A percentile compares a stretch with the other conserved stretches of the same genome.
phyloP scores from a whole-genome alignment of 208 protist species.

The Leishmania lainsoni region DNA sequence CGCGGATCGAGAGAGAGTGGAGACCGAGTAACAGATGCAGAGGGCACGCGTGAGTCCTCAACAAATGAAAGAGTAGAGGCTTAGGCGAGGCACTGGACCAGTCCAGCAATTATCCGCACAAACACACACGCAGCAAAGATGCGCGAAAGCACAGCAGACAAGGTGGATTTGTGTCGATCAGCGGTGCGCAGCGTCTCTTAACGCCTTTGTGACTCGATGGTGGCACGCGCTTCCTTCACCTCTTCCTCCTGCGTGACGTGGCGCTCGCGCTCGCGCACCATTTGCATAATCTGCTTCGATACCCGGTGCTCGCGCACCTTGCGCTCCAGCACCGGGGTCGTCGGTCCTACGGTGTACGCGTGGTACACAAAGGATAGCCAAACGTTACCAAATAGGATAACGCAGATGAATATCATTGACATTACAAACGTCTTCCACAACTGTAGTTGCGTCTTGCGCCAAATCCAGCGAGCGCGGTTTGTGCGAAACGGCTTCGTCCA shows the following conservation, averaged over 20 bases:
- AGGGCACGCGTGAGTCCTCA: background rate
- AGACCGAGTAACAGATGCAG: background rate
- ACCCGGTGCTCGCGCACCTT: conserved; percentile 90
- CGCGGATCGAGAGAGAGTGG: background rate
- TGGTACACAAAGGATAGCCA: conserved; percentile 90
- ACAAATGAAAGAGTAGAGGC: background rate
- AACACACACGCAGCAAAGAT: background rate
- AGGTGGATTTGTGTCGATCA: background rate
- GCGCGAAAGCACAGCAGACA: background rate
- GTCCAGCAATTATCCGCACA: too few relatives aligned
- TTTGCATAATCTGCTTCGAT: conserved; percentile 91
- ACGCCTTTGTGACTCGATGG: conserved; percentile 70
- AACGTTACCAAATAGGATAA: conserved; percentile 81
- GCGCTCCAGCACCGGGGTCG: conserved; percentile 87
- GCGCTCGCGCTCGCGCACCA: conserved; percentile 88
- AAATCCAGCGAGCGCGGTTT: conserved; percentile 78
- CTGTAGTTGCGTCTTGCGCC: conserved; percentile 86
- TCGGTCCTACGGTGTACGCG: conserved; percentile 87
- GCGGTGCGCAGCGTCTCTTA: background rate
- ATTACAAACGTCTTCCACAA: conserved; percentile 89
- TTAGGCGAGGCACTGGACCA: background rate
- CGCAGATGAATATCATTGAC: conserved; percentile 83
- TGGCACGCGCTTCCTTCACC: conserved; percentile 49
- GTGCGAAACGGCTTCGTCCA: conserved; percentile 88
- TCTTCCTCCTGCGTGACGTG: conserved; percentile 74